Evolutionary conservation across 345 rosid genomes (phyloP), one percentile per base, ranked within the genome.

Genomic region (Trapa incisa): DNA sequence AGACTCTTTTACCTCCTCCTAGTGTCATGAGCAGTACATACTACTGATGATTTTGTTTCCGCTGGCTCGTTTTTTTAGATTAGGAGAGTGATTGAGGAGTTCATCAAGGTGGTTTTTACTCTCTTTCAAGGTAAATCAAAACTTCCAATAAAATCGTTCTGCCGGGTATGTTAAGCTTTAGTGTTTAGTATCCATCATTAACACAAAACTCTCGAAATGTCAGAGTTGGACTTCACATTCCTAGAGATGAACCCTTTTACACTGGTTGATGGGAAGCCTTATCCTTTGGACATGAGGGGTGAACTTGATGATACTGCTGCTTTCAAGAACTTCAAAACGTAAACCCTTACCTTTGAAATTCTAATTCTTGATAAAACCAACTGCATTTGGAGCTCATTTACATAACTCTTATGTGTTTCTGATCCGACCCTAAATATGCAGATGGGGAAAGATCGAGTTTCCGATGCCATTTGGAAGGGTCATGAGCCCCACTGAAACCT

Each of bases 201-300:
- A 52, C 43, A 10, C 47, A 60, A 12, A 52, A 32, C 37, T 67
- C 61, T 74, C 68, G 48, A 64, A 52, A 62, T 47, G 0, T 64
- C 77, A 94, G 97, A 90, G 85, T 85, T 94, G 70, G 99, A 94
- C 84, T 91, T 94, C 82, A 91, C 96, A 53, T 91, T 91, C 86
- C 85, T 94, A 33, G 99, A 94, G 85, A 94, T 94, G 99, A 91
- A 94, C 77, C 99, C 99, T 57, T 94, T 94, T 74, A 75, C 99
- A 38, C 75, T 94, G 74, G 91, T 91, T 74, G 81, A 89, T 65
- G 89, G 91, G 72, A 94, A 85, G 83, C 99, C 97, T 74, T 94
- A 94, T 82, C 97, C 96, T 66, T 71, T 89, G 82, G 99, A 94
- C 76, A 91, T 91, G 96, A 89, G 99, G 79, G 96, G 99, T 71